These are phyloP conservation scores for Populus hybrid DNA, from an alignment of 441 rosid genomes.

Conservation along the genomic window DNA sequence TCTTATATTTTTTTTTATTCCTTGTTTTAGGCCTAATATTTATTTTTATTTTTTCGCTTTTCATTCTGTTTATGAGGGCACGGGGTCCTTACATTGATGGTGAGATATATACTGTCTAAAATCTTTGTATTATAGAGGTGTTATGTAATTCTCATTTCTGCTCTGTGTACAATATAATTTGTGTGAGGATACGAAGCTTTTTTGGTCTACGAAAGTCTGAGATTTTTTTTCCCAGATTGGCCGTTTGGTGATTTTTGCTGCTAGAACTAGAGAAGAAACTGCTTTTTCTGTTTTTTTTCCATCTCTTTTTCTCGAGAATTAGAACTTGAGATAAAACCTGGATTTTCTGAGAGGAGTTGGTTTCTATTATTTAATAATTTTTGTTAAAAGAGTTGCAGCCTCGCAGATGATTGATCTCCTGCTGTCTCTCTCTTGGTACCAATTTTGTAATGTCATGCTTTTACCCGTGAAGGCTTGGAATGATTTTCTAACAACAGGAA, in stretches of 20 bases:
- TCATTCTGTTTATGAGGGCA: constrained; percentile 9
- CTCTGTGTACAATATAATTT: constrained; percentile 35
- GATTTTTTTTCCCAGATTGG: constrained; percentile 18
- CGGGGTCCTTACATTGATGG: constrained; percentile 29
- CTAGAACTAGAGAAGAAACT: background rate
- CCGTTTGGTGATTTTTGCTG: background rate
- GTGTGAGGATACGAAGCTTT: constrained; percentile 37
- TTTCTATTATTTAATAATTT: no score
- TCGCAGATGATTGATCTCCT: no score
- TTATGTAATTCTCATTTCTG: constrained; percentile 35
- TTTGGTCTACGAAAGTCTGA: constrained; percentile 21
- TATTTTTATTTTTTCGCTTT: background rate
- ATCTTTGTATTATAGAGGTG: constrained; percentile 45
- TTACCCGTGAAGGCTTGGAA: no score
- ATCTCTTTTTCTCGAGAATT: no score
- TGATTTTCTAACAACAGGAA: no score
- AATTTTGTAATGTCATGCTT: no score
- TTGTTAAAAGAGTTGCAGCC: no score
- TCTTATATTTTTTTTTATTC: constrained; percentile 15
- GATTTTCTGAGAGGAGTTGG: no score
- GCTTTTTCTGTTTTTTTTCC: no score
- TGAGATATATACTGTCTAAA: constrained; percentile 24
- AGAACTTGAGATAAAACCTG: no score
- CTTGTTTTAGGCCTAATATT: constrained; percentile 29
- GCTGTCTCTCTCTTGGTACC: no score